phyloP scores from a whole-genome alignment of 345 rosid genomes.

The Excoecaria cochinchinensis region DNA sequence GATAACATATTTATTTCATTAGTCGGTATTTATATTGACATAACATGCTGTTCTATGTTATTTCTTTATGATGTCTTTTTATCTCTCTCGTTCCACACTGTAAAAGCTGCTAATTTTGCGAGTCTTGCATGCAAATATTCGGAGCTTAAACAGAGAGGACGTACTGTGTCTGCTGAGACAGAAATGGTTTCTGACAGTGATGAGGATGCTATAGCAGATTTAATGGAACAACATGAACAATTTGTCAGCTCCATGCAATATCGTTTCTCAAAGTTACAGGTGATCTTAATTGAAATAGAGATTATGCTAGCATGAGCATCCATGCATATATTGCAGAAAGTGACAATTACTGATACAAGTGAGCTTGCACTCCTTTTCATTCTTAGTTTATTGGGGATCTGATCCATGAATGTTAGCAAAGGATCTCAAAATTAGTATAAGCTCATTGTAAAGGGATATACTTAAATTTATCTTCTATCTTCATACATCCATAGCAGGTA shows the following conservation, averaged over 20 bases:
- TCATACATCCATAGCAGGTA: background rate
- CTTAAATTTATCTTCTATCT: background rate
- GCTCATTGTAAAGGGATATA: background rate
- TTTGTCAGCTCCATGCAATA: constrained; percentile 89
- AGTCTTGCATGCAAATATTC: constrained; percentile 7
- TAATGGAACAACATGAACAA: constrained; percentile 78
- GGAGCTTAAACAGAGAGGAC: constrained; percentile 63
- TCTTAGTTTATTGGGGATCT: background rate
- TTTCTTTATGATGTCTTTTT: background rate
- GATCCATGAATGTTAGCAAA: background rate
- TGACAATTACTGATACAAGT: background rate
- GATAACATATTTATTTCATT: background rate
- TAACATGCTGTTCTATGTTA: background rate
- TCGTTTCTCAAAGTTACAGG: constrained; percentile 94
- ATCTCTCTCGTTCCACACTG: background rate
- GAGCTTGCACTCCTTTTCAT: background rate
- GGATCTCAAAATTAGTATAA: background rate
- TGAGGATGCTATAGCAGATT: constrained; percentile 66
- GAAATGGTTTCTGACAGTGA: constrained; percentile 56
- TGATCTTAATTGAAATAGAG: constrained; percentile 32
- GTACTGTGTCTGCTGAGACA: constrained; percentile 46
- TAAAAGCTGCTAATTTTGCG: constrained; percentile 17
- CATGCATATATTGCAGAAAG: background rate
- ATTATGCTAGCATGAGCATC: background rate
- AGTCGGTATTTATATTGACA: background rate